Evolutionary conservation across 2,329 filamentous ascomycete genomes (phyloP).

Genomic region (Clarireedia homoeocarpa): DNA sequence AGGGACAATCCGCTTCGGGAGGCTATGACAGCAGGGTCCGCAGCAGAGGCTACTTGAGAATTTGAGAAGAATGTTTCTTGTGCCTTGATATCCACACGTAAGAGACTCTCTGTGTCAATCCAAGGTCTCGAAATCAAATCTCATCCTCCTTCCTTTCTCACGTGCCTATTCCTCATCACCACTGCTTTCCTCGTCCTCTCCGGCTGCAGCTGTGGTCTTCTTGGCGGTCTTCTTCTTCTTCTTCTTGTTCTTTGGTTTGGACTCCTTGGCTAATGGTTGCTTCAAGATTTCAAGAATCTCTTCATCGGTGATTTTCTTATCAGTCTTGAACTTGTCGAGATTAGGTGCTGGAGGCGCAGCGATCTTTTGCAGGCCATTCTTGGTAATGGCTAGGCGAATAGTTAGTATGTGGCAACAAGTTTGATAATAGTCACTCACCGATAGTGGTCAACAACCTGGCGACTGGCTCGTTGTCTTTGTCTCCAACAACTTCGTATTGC

Average conservation of each 20-base stretch:
- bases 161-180: constrained; percentile 32
- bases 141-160: constrained; percentile 6
- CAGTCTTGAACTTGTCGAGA: constrained; percentile 75
- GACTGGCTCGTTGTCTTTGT: constrained; percentile 81
- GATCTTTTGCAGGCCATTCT: constrained; percentile 89
- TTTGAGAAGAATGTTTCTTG: neutral
- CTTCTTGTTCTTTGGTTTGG: constrained; percentile 91
- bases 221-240: constrained; percentile 54
- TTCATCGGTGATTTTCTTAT: constrained; percentile 97
- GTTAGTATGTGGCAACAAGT: constrained; percentile 20
- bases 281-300: constrained; percentile 92
- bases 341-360: constrained; percentile 70
- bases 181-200: constrained; percentile 26
- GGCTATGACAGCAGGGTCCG: constrained; percentile 9
- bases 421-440: constrained; percentile 54
- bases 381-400: constrained; percentile 68
- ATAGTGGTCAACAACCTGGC: constrained; percentile 84
- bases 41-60: constrained; percentile 11
- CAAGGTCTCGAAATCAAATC: neutral
- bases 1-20: constrained; percentile 3
- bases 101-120: neutral
- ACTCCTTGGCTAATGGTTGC: constrained; percentile 77
- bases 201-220: constrained; percentile 33
- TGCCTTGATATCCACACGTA: neutral
- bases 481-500: constrained; percentile 92